Evolutionary conservation across 2,329 filamentous ascomycete genomes (phyloP), one percentile per base, ranked within the genome.

Genomic region (Pochonia chlamydosporia): DNA sequence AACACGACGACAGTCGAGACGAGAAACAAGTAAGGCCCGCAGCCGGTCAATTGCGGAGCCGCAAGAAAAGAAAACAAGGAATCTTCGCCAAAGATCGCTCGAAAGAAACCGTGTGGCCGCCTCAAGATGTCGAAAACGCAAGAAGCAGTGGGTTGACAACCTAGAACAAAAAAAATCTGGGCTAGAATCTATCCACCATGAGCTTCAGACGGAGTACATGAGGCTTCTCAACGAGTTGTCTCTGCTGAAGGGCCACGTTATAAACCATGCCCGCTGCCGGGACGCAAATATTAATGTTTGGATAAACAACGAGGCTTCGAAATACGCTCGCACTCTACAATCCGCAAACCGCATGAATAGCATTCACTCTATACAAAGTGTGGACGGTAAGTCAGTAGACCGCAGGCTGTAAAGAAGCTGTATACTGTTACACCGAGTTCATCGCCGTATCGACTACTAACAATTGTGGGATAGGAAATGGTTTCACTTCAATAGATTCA

Each of bases 61-160:
- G 7, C 9, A 13, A 20, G 20, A 21, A n/a, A 23, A 39, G 3
- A 39, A 39, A 20, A 7, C 20, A 1, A 24, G 23, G 8, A 43
- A 30, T 25, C 50, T 77, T 55, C 71, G 79, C 24, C 73, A 70
- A 51, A 75, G 74, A 51, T 83, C 82, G 55, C 72, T 88, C 0
- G 82, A 87, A 63, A 78, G 85, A 51, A 90, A 90, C 61, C 75
- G 85, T 9, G 68, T 85, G 3, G 85, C 86, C 0, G 85, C 86
- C 2, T 85, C 81, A 61, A 89, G 88, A 59, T 89, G 85, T 58
- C 78, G 85, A 3, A 78, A 84, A 57, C 87, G 87, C 64, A 79
- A 78, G 57, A 81, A 79, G 63, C 65, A 71, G 54, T 78, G 72
- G 69, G 70, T 75, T 20, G 63, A 63, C 11, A 68, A 72, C n/a